Base-by-base conservation (phyloP, 257 asterid species). In the Eucommia ulmoides region DNA sequence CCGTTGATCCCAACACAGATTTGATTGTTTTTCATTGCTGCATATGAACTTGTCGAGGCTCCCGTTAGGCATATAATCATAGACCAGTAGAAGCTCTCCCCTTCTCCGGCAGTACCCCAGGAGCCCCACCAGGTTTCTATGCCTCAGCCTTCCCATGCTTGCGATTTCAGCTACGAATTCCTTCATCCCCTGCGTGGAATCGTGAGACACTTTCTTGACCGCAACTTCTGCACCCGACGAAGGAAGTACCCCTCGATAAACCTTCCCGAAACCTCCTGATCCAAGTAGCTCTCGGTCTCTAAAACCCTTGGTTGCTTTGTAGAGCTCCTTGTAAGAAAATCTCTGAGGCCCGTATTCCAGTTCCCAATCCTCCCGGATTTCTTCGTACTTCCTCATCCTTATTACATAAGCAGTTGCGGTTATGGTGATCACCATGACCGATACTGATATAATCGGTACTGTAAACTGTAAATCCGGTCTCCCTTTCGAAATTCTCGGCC, bases 11-110 rank as follows among this genome's bases (percentile, higher is more conserved):
- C 95, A 84, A 4, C 78, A 56, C 35, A 84, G 61, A 1, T 74
- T 23, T 18, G 33, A 15, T n/a, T n/a, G n/a, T 35, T 49, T 50
- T 0, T 92, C 78, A 22, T 74, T 65, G 12, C 74, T 67, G 2
- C 63, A 81, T 3, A 81, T 59, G 74, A 60, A 76, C 59, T 81
- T 81, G 22, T 84, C 95, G 22, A 81, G 60, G 62, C 93, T 81
- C n/a, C 89, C 88, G 23, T 84, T 76, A 22, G 93, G 70, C 95
- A 81, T 84, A 70, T 69, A 74, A 19, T 83, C 94, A 47, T 83
- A 83, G 41, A 83, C 94, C 11, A 83, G 83, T 42, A 83, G 33
- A 50, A 83, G 33, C 58, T 83, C 86, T 9, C 58, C 65, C 51
- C 72, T 54, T 20, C 56, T 53, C 22, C 82, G 53, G 53, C 94